Conservation (phyloP, 75 land plant species). For the Adiantum capillusveneris region DNA sequence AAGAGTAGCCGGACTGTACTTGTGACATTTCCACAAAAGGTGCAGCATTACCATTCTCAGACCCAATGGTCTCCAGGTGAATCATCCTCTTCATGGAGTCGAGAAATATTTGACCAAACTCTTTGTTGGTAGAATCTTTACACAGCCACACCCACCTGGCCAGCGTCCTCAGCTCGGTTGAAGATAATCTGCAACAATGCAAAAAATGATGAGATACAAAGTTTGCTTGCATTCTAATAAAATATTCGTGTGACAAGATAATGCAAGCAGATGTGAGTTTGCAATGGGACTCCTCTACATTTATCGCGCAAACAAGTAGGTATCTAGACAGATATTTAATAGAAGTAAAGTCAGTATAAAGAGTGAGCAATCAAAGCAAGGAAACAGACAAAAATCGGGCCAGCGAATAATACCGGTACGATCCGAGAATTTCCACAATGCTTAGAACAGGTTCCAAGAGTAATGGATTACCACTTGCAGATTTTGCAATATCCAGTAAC, state of each 20-base stretch:
- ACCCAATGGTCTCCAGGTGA: slow-evolving; percentile 46
- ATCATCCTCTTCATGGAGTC: slow-evolving; percentile 80
- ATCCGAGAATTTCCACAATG: slow-evolving; percentile 86
- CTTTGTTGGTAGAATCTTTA: slow-evolving; percentile 50
- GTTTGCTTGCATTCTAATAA: too few species aligned
- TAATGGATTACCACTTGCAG: slow-evolving; percentile 55
- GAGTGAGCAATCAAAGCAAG: too few species aligned
- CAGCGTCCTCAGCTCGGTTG: slow-evolving; percentile 78
- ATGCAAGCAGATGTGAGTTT: too few species aligned
- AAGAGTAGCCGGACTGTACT: slow-evolving; percentile 80
- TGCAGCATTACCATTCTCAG: slow-evolving; percentile 59
- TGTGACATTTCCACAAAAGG: slow-evolving; percentile 88
- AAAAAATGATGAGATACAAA: neutral
- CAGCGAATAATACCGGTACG: slow-evolving; percentile 50
- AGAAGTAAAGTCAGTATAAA: too few species aligned
- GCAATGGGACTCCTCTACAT: too few species aligned
- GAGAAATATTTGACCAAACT: slow-evolving; percentile 49
- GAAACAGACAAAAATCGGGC: too few species aligned
- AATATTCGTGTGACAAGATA: too few species aligned
- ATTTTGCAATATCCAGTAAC: slow-evolving; percentile 67
- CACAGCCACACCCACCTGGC: slow-evolving; percentile 48
- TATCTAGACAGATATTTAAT: too few species aligned
- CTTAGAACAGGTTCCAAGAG: slow-evolving; percentile 52
- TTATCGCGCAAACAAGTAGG: too few species aligned
- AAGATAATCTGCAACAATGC: slow-evolving; percentile 53